Evolutionary conservation across 345 rosid species (phyloP), one percentile per base, ranked within the genome.

Genomic region (Salix brachista): DNA sequence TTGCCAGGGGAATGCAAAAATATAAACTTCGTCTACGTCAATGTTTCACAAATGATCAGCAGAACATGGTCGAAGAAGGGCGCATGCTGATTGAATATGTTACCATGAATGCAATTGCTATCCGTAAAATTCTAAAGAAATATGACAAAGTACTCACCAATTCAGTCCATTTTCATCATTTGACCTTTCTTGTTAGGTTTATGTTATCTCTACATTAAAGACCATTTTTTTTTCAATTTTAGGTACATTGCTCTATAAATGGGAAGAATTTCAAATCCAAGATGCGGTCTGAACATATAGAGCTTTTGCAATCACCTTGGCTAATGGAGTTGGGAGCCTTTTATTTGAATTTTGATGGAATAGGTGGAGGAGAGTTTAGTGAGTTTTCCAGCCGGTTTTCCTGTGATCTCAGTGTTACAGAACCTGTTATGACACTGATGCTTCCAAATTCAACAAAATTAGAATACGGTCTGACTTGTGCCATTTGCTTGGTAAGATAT

Each of bases 221-320:
- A 16, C 39, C 23, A 34, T 61, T 3, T 73, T 8, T 16, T 77
- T 19, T 62, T 80, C n/a, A 36, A 68, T 76, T 77, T 71, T 65
- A 96, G 98, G 86, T 96, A 44, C 99, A 93, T 86, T 74, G 93
- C 76, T 93, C 99, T 69, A 91, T 67, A 10, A 91, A 84, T 80
- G 98, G 99, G 70, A 89, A 84, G 82, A 89, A 90, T 28, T 93
- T 96, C 80, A 93, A 86, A 74, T 84, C 89, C 82, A 93, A 91
- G 87, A 65, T 96, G 96, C 86, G 90, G 79, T 91, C 93, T 0
- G 94, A 91, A 70, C 97, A 93, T 65, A 84, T 88, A 39, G 98
- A 96, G 88, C 90, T 93, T 30, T 80, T 96, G 86, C 99, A 91
- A 48, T 95, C 93, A 13, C 99, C 99, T 69, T 96, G 98, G 99